Evolutionary conservation across 257 asterid species (phyloP).

Genomic region (Verbena officinalis): DNA sequence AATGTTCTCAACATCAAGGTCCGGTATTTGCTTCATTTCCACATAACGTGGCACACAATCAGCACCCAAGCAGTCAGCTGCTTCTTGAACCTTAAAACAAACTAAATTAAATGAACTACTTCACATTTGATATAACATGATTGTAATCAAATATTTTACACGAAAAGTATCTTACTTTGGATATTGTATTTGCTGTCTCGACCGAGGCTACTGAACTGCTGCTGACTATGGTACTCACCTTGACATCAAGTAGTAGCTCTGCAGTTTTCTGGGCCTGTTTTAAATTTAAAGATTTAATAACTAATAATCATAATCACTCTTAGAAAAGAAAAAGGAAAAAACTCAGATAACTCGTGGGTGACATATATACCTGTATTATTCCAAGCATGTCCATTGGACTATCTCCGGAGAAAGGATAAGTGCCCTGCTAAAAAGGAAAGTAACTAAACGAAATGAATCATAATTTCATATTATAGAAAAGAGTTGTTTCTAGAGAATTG

Average conservation of each 20-base stretch:
- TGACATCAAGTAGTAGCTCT: constrained; percentile 86
- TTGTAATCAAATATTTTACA: not conserved
- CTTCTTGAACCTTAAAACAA: constrained; percentile 79
- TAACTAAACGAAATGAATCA: too few species aligned
- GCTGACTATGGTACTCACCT: constrained; percentile 62
- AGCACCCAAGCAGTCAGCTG: constrained; percentile 91
- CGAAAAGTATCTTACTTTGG: constrained; percentile 53
- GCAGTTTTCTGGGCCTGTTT: constrained; percentile 91
- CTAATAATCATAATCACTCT: not conserved
- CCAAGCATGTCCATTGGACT: constrained; percentile 85
- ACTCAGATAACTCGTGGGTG: constrained; percentile 9
- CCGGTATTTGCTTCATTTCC: constrained; percentile 57
- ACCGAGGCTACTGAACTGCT: constrained; percentile 62
- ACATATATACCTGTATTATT: constrained; percentile 57
- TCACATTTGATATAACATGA: constrained; percentile 1
- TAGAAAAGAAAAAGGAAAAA: not conserved
- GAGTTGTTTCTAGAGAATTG: too few species aligned
- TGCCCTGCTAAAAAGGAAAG: constrained; percentile 44
- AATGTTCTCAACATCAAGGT: constrained; percentile 61
- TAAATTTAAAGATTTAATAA: not conserved
- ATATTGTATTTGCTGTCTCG: constrained; percentile 79
- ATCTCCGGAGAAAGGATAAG: constrained; percentile 42
- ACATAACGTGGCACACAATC: constrained; percentile 76
- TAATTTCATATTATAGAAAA: not conserved
- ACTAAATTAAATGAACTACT: constrained; percentile 4